Evolutionary conservation across 202 grass and related monocot species (phyloP).

Genomic region (Schoenoplectus tabernaemontani): DNA sequence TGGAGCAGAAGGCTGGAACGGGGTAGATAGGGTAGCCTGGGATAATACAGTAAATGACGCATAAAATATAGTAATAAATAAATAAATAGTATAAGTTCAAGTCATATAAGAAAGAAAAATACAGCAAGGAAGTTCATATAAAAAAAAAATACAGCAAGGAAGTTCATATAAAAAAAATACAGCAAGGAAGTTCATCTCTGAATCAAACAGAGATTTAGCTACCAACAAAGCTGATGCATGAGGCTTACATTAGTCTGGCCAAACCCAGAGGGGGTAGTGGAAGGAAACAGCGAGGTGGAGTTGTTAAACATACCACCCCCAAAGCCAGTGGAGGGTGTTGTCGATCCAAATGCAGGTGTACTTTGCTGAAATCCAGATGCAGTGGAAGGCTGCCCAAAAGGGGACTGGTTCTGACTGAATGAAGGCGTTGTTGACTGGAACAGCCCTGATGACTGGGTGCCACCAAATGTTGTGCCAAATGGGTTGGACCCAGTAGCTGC

Average conservation of each 20-base stretch:
- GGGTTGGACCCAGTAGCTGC: not conserved
- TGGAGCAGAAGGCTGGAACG: constrained; percentile 22
- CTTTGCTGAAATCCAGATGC: constrained; percentile 4
- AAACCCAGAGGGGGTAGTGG: not conserved
- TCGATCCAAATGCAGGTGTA: not conserved
- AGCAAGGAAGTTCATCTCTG: not conserved
- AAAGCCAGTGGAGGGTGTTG: constrained; percentile 8
- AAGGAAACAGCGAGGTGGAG: constrained; percentile 36
- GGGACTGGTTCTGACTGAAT: constrained; percentile 26
- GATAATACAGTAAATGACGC: not conserved
- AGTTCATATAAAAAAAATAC: too few relatives aligned
- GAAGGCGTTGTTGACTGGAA: constrained; percentile 40
- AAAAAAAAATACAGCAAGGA: too few relatives aligned
- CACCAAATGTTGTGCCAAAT: not conserved
- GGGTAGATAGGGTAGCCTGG: constrained; percentile 10
- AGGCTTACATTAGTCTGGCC: constrained; percentile 8
- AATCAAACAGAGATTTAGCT: not conserved
- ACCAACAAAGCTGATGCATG: not conserved
- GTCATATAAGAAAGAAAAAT: too few relatives aligned
- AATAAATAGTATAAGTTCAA: not conserved
- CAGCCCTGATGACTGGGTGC: constrained; percentile 52
- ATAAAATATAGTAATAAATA: too few relatives aligned
- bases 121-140: too few relatives aligned
- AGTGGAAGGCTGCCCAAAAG: constrained; percentile 30
- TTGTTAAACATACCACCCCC: constrained; percentile 31